These are phyloP conservation scores for Coemansia sp. DNA, from an alignment of 192 early-diverging fungal species.

Conservation along the genomic window DNA sequence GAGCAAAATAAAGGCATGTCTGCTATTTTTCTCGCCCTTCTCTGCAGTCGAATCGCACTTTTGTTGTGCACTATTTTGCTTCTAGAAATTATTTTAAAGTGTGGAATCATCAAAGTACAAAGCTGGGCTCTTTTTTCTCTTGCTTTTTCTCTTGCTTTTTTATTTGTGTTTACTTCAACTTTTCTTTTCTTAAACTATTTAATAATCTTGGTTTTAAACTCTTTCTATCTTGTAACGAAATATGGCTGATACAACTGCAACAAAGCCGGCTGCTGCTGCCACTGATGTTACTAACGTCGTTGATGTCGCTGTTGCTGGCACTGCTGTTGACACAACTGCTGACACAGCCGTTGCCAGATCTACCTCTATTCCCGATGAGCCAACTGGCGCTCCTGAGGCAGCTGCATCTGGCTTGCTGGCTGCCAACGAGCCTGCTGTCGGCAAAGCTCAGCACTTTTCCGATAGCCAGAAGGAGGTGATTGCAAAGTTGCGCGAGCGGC, in stretches of 20 bases:
- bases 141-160: background rate
- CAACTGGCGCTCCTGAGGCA: background rate
- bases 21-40: too few relatives aligned
- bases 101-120: too few relatives aligned
- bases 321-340: background rate
- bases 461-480: slow-evolving; percentile 47
- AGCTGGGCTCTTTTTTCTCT: background rate
- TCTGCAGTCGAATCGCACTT: too few relatives aligned
- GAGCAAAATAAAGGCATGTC: too few relatives aligned
- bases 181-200: background rate
- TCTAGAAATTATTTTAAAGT: too few relatives aligned
- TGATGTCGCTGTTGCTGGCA: background rate
- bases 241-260: too few relatives aligned
- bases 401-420: background rate
- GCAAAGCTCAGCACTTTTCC: slow-evolving; percentile 47
- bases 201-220: too few relatives aligned
- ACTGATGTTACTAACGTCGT: background rate
- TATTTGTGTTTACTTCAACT: background rate
- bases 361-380: background rate
- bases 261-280: too few relatives aligned
- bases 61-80: slow-evolving; percentile 4
- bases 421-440: slow-evolving; percentile 1
- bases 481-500: slow-evolving; percentile 44
- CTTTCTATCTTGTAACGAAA: too few relatives aligned
- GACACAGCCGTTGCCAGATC: background rate